Conservation (phyloP, 305 asterid genomes). For the Fraxinus sp. region DNA sequence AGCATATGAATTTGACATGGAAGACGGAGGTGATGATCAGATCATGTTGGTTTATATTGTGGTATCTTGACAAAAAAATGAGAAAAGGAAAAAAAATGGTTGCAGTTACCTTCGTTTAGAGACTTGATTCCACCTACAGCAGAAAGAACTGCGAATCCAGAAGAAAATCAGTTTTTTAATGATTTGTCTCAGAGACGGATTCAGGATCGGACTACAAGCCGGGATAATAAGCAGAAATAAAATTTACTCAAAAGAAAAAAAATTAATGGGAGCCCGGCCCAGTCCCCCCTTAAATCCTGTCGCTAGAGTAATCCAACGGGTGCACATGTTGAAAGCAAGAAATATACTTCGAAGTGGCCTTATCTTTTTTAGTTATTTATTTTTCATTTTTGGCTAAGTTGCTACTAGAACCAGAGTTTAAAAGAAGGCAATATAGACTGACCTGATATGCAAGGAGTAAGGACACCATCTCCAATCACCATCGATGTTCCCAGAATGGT, state of each 20-base stretch:
- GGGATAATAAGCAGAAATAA: too few species aligned
- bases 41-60: not conserved
- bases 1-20: not conserved
- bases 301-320: too few species aligned
- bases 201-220: too few species aligned
- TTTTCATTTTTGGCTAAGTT: not conserved
- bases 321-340: not conserved
- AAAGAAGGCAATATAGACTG: not conserved
- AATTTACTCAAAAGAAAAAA: too few species aligned
- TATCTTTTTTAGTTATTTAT: not conserved
- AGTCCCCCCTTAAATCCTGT: too few species aligned
- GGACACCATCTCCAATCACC: constrained; percentile 86
- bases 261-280: too few species aligned
- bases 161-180: not conserved
- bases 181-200: not conserved
- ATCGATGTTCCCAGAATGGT: constrained; percentile 71
- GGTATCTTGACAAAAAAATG: not conserved
- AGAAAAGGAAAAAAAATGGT: not conserved
- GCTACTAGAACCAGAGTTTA: not conserved
- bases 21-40: not conserved
- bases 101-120: constrained; percentile 37
- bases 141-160: constrained; percentile 57
- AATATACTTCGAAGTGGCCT: not conserved
- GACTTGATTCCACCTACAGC: constrained; percentile 71
- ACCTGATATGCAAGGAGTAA: constrained; percentile 87